Evolutionary conservation across 176 grass and related monocot species (phyloP).

Genomic region (Hsuehochloa calcarea): DNA sequence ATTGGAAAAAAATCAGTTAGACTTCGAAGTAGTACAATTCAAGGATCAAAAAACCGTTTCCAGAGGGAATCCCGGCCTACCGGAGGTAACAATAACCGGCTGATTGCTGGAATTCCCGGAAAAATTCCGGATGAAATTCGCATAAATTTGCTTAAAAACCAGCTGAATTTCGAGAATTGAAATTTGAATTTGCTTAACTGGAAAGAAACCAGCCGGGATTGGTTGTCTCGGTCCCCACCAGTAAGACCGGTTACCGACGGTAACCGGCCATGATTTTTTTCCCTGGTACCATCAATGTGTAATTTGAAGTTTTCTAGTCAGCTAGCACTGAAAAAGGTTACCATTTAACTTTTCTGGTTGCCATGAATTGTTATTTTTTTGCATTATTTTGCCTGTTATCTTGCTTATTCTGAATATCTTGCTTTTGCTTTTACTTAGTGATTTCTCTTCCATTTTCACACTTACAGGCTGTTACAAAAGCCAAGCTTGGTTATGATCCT

Average conservation of each 20-base stretch:
- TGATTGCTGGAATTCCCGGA: too few species aligned
- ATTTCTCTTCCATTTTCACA: constrained; percentile 41
- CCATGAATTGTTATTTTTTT: background rate
- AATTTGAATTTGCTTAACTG: too few species aligned
- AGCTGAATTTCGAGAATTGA: too few species aligned
- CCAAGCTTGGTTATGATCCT: constrained; percentile 94
- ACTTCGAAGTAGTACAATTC: background rate
- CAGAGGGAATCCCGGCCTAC: too few species aligned
- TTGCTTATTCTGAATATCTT: background rate
- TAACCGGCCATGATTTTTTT: too few species aligned
- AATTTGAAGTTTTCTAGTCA: constrained; percentile 11
- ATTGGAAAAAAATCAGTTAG: background rate
- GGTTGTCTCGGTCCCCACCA: too few species aligned
- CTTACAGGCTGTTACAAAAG: constrained; percentile 93
- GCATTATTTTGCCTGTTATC: background rate
- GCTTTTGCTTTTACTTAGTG: background rate
- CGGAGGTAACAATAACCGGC: too few species aligned
- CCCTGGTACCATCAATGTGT: background rate
- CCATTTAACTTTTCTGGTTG: constrained; percentile 17
- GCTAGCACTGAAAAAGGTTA: background rate
- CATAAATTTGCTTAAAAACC: too few species aligned
- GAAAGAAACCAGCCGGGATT: too few species aligned
- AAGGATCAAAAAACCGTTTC: too few species aligned
- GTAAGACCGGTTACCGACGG: too few species aligned
- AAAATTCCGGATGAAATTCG: too few species aligned